Conservation (phyloP, 2,329 filamentous ascomycete genomes). For the Monilinia fructigena region DNA sequence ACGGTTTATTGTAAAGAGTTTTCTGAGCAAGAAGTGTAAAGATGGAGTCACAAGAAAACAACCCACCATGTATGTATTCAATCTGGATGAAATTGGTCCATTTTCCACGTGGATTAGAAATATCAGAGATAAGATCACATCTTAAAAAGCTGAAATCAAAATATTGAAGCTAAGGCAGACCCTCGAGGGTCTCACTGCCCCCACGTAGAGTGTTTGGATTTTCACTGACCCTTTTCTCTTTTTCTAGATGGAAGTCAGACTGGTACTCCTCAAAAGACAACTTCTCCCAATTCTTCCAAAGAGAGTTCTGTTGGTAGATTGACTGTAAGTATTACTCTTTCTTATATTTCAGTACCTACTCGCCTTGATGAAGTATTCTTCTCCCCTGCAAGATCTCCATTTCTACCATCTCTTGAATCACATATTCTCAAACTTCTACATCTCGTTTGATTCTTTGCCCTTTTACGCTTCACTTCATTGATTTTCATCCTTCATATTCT, state of each 20-base stretch:
- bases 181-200: not conserved
- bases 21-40: not conserved
- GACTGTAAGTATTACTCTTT: conserved; percentile 5
- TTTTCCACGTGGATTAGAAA: not conserved
- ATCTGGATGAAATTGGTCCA: too few relatives aligned
- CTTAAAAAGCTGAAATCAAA: not conserved
- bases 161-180: not conserved
- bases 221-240: not conserved
- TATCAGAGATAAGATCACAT: not conserved
- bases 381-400: not conserved
- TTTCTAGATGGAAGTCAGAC: conserved; percentile 12
- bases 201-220: not conserved
- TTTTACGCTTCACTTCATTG: not conserved
- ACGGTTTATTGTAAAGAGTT: not conserved
- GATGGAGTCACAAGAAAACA: conserved; percentile 9
- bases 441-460: too few relatives aligned
- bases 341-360: not conserved
- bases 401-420: not conserved
- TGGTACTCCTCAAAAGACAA: conserved; percentile 7
- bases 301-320: conserved; percentile 1
- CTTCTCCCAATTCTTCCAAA: not conserved
- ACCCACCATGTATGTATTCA: not conserved
- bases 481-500: not conserved
- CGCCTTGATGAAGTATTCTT: not conserved
- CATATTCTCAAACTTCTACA: not conserved